These are phyloP conservation scores for Leishmania amazonensis DNA, from an alignment of 208 protist species.

Conservation along the genomic window DNA sequence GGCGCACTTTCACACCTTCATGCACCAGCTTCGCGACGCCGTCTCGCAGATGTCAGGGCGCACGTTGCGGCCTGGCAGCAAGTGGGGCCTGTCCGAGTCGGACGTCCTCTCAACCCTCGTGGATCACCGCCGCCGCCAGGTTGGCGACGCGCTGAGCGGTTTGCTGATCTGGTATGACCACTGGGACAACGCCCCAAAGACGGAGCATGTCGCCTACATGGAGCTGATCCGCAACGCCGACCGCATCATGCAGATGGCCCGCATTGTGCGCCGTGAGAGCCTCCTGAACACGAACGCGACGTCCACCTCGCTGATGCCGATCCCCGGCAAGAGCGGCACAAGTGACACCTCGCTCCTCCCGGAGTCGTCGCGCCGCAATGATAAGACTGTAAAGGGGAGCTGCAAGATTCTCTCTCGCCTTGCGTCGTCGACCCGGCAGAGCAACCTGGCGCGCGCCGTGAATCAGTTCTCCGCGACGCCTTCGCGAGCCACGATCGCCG, in stretches of 20 bases:
- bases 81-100: slow-evolving; percentile 59
- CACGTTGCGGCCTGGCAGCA: slow-evolving; percentile 54
- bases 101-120: slow-evolving; percentile 66
- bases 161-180: slow-evolving; percentile 87
- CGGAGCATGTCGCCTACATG: slow-evolving; percentile 77
- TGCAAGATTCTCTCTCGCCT: slow-evolving; percentile 52
- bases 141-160: slow-evolving; percentile 56
- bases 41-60: slow-evolving; percentile 62
- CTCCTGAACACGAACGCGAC: slow-evolving; percentile 71
- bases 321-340: slow-evolving; percentile 42
- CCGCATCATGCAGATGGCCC: slow-evolving; percentile 71
- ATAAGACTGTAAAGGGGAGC: slow-evolving; percentile 48
- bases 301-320: slow-evolving; percentile 50
- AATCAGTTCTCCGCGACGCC: slow-evolving; percentile 28
- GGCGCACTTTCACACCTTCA: slow-evolving; percentile 65
- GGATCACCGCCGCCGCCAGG: slow-evolving; percentile 65
- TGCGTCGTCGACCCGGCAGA: slow-evolving; percentile 29
- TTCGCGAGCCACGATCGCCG: slow-evolving; percentile 20
- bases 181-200: slow-evolving; percentile 76
- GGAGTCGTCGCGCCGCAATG: slow-evolving; percentile 27
- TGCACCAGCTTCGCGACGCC: slow-evolving; percentile 70
- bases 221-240: slow-evolving; percentile 84
- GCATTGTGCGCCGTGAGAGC: slow-evolving; percentile 65
- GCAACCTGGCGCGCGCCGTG: slow-evolving; percentile 50
- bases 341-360: slow-evolving; percentile 34